These are phyloP conservation scores for Fusarium heterosporum DNA, from an alignment of 2,329 filamentous ascomycete genomes.

Conservation along the genomic window DNA sequence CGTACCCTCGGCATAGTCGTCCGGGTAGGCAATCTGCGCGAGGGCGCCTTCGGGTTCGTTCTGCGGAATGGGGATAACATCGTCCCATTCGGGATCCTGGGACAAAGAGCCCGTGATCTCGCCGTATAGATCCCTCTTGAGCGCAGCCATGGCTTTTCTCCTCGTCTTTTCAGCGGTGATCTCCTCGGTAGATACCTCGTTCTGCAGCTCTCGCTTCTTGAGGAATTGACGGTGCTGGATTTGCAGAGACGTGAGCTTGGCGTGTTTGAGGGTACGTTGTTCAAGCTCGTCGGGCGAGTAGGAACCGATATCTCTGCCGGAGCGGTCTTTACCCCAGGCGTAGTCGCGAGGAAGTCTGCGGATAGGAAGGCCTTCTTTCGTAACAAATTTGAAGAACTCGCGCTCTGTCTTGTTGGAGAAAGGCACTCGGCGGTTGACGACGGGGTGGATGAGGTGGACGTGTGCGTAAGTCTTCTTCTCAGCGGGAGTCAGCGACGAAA, in stretches of 20 bases:
- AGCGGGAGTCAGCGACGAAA: constrained; percentile 58
- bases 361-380: constrained; percentile 63
- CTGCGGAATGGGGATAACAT: constrained; percentile 84
- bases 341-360: constrained; percentile 56
- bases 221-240: constrained; percentile 60
- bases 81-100: constrained; percentile 82
- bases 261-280: constrained; percentile 56
- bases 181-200: constrained; percentile 51
- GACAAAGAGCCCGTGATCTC: constrained; percentile 59
- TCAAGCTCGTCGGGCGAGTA: constrained; percentile 62
- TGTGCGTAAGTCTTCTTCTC: constrained; percentile 64
- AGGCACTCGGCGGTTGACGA: constrained; percentile 51
- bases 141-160: constrained; percentile 62
- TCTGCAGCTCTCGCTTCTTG: constrained; percentile 49
- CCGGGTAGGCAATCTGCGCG: constrained; percentile 91
- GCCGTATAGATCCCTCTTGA: constrained; percentile 66
- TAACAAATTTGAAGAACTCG: constrained; percentile 68
- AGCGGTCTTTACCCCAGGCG: constrained; percentile 64
- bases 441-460: constrained; percentile 59
- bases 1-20: constrained; percentile 84
- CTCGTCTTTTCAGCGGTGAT: constrained; percentile 60
- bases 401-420: constrained; percentile 63
- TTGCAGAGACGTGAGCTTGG: constrained; percentile 57
- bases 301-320: constrained; percentile 61
- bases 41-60: constrained; percentile 86